phyloP scores from a whole-genome alignment of 2,329 filamentous ascomycete species.

The Fusarium coicis region DNA sequence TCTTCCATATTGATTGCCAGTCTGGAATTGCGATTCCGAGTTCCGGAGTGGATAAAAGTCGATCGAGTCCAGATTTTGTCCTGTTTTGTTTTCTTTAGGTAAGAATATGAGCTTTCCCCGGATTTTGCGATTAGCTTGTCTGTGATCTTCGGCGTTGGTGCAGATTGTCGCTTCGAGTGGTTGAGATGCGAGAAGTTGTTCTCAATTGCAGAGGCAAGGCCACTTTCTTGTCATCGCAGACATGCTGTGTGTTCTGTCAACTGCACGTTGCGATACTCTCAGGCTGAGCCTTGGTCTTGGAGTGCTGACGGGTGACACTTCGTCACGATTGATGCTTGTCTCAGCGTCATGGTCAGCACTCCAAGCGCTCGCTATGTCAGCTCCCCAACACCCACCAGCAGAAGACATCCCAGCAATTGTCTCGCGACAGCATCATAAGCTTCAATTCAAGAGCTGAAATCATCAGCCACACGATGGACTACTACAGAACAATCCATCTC shows the following conservation, averaged over 20 bases:
- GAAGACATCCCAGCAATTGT: accelerated
- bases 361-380: neutral
- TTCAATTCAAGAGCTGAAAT: accelerated
- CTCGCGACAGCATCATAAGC: neutral
- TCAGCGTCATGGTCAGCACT: neutral
- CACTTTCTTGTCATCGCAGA: accelerated
- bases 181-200: accelerated
- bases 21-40: neutral
- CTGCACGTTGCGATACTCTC: accelerated
- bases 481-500: accelerated
- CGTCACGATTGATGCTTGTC: accelerated
- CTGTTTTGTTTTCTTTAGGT: neutral
- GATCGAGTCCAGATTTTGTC: neutral
- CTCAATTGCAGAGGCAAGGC: accelerated
- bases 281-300: neutral
- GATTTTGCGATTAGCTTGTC: neutral
- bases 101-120: neutral
- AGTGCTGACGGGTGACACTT: neutral
- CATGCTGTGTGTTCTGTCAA: accelerated
- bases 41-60: neutral
- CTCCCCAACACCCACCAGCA: no score
- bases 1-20: neutral
- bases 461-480: accelerated
- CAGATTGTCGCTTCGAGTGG: neutral
- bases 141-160: neutral